phyloP scores from a whole-genome alignment of 768 basidiomycete genomes.

The Rhizopogon sp. region DNA sequence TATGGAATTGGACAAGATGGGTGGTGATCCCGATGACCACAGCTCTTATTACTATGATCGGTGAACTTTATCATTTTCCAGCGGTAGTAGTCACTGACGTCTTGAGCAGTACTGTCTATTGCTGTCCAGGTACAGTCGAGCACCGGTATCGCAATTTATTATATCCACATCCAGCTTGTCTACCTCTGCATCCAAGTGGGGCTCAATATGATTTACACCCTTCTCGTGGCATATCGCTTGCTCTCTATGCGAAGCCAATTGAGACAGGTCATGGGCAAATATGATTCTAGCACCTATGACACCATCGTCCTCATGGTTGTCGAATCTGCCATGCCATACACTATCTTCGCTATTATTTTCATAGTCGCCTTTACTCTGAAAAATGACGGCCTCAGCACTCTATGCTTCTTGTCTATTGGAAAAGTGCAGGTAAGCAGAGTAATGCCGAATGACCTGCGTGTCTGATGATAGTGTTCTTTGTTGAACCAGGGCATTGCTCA shows the following conservation, averaged over 20 bases:
- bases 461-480: background rate
- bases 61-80: constrained; percentile 1
- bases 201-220: constrained; percentile 26
- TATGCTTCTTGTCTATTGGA: constrained; percentile 27
- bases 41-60: constrained; percentile 9
- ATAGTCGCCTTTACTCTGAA: constrained; percentile 24
- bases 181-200: constrained; percentile 27
- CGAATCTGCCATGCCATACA: constrained; percentile 30
- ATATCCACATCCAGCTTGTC: constrained; percentile 15
- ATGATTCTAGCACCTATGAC: constrained; percentile 19
- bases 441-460: background rate
- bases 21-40: constrained; percentile 12
- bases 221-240: constrained; percentile 26
- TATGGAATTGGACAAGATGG: constrained; percentile 12
- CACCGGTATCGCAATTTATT: constrained; percentile 11
- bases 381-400: constrained; percentile 20
- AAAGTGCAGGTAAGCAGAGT: constrained; percentile 22
- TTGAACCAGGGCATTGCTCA: constrained; percentile 27
- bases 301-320: constrained; percentile 27
- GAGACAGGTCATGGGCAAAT: constrained; percentile 7
- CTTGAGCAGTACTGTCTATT: constrained; percentile 11
- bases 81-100: background rate
- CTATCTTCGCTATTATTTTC: constrained; percentile 23
- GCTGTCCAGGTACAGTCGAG: constrained; percentile 8
- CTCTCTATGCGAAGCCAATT: constrained; percentile 13